A percentile compares a stretch with the other conserved stretches of the same genome.
phyloP scores from a whole-genome alignment of 176 grass and related monocot genomes.

The Raddia distichophylla region DNA sequence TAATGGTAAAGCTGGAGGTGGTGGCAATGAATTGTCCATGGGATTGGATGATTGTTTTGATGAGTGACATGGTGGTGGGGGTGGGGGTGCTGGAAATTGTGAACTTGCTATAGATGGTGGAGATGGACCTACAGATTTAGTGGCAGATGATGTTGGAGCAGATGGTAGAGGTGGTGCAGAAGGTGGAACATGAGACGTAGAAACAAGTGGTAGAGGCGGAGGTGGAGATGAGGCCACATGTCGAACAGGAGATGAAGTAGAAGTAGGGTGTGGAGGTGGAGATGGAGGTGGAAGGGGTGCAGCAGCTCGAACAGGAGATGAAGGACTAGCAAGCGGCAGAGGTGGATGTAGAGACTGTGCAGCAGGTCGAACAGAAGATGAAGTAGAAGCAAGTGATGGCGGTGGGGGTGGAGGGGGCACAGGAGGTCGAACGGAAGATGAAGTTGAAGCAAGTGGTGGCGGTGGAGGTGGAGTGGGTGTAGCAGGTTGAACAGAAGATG shows the following conservation, averaged over 20 bases:
- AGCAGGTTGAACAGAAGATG: conserved; percentile 25
- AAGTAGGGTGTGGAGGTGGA: neutral
- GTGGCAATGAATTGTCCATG: conserved; percentile 39
- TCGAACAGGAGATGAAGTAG: conserved; percentile 21
- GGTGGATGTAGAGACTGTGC: neutral
- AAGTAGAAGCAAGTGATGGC: neutral
- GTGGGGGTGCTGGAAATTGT: conserved; percentile 35
- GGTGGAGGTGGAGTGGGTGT: conserved; percentile 39
- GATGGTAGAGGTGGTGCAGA: conserved; percentile 50
- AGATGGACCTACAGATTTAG: conserved; percentile 38
- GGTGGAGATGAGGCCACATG: neutral
- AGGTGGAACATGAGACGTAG: conserved; percentile 41
- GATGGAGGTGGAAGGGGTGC: conserved; percentile 27
- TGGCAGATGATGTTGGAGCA: conserved; percentile 30
- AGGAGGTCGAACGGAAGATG: conserved; percentile 40
- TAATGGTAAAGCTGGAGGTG: conserved; percentile 48
- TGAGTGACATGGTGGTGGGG: conserved; percentile 42
- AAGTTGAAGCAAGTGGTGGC: conserved; percentile 45
- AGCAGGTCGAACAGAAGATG: no score
- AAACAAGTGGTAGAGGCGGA: conserved; percentile 44
- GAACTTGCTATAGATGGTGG: conserved; percentile 42
- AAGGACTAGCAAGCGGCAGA: conserved; percentile 40
- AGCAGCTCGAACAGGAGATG: conserved; percentile 32
- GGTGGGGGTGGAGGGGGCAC: conserved; percentile 26
- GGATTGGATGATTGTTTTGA: conserved; percentile 42